Percentiles rank a stretch among this genome's conserved stretches.
Evolutionary conservation across 1,284 basidiomycete species (phyloP).

Genomic region (Rhodotorula sp.): DNA sequence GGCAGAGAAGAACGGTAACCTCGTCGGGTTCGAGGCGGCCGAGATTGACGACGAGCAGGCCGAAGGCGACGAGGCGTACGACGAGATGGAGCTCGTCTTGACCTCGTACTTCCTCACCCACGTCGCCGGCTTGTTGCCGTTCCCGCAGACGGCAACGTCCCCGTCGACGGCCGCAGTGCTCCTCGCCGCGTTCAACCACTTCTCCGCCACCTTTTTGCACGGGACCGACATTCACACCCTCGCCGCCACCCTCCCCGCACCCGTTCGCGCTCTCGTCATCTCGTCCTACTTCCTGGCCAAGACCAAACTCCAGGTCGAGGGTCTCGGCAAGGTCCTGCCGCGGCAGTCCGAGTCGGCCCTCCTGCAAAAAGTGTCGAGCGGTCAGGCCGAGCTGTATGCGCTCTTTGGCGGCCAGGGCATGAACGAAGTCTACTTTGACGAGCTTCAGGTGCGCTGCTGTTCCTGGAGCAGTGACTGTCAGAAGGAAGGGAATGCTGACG

Average conservation of each 20-base stretch:
- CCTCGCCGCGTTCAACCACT: slow-evolving; percentile 55
- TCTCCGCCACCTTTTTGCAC: slow-evolving; percentile 55
- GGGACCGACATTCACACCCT: slow-evolving; percentile 74
- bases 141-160: slow-evolving; percentile 40
- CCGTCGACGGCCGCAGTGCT: slow-evolving; percentile 43
- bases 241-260: slow-evolving; percentile 67
- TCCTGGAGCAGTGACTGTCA: background rate
- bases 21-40: slow-evolving; percentile 43
- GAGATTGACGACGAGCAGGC: slow-evolving; percentile 45
- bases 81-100: slow-evolving; percentile 45
- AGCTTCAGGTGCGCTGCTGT: slow-evolving; percentile 57
- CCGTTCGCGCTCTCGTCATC: slow-evolving; percentile 61
- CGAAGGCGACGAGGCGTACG: slow-evolving; percentile 7
- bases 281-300: slow-evolving; percentile 77
- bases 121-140: slow-evolving; percentile 43
- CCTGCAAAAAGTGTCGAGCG: slow-evolving; percentile 65
- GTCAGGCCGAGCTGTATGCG: slow-evolving; percentile 80
- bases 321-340: slow-evolving; percentile 60
- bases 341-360: slow-evolving; percentile 69
- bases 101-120: slow-evolving; percentile 49
- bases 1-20: slow-evolving; percentile 33
- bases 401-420: slow-evolving; percentile 98
- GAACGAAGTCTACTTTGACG: slow-evolving; percentile 97
- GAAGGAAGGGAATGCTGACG: background rate
- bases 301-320: slow-evolving; percentile 65